Base-by-base conservation (phyloP, 306 rosid species). In the Lagenaria siceraria region DNA sequence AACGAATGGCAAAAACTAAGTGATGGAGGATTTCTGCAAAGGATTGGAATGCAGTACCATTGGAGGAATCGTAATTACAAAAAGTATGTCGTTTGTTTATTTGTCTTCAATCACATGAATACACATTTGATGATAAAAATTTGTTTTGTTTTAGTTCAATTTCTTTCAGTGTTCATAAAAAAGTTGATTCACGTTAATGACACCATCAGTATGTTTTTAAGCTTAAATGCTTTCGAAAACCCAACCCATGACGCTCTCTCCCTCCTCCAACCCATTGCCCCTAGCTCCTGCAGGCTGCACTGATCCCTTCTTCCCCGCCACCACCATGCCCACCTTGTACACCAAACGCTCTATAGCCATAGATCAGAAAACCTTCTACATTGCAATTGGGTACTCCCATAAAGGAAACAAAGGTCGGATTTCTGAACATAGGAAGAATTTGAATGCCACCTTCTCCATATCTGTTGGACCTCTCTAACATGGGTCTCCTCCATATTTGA, bases 31-130 rank as follows among this genome's bases (percentile, higher is more conserved):
- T 94, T 94, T 84, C 87, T 90, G 0, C 97, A 86, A 61, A 92
- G 98, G 86, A 89, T 88, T 78, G 97, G 96, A 82, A 90, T 94
- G 97, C 98, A 94, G 88, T 94, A 92, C 81, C 98, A 94, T 82
- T 94, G 98, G 98, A 92, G 85, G 80, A 94, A 94, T 83, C 97
- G 91, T 62, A 88, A 92, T 83, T 94, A 94, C 79, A 94, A 87
- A 75, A 85, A 62, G 97, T 91, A 74, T 75, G 88, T 77, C 3
- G 21, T 64, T 36, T 18, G 18, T 71, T 59, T 70, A 6, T 38
- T 53, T 27, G 24, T 36, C 61, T 58, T 68, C 13, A 40, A 11
- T 68, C 9, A 21, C 35, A 22, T 2, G 33, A 43, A 22, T 40
- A 10, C 55, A 3, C 35, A 40, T 69, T 69, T 69, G 54, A 42